A percentile compares a stretch with the other conserved stretches of the same genome.
These are phyloP conservation scores for Pseudocercospora fijiensis DNA, from an alignment of 2,329 filamentous ascomycete species.

Conservation along the genomic window DNA sequence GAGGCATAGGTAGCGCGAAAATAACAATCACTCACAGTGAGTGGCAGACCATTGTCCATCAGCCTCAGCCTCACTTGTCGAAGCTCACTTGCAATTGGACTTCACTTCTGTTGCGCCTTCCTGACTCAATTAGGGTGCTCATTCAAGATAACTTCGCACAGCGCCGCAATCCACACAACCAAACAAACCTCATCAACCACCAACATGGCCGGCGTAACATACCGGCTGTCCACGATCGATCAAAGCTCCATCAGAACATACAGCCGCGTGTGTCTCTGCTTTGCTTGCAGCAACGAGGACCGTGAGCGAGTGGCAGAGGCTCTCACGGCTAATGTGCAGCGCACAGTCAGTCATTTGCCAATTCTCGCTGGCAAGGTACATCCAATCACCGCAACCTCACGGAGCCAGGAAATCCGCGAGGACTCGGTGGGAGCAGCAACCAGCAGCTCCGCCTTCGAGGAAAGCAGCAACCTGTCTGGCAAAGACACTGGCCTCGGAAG, in stretches of 20 bases:
- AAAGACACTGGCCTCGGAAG: neutral
- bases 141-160: neutral
- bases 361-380: constrained; percentile 11
- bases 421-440: neutral
- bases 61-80: neutral
- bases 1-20: neutral
- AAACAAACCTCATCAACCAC: neutral
- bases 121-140: neutral
- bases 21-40: neutral
- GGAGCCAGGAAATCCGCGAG: neutral
- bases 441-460: neutral
- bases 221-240: constrained; percentile 29
- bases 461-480: neutral
- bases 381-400: neutral
- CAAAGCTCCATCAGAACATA: constrained; percentile 21
- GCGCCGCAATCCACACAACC: neutral
- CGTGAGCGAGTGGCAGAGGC: constrained; percentile 7
- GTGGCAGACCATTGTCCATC: neutral
- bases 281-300: constrained; percentile 15
- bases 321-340: constrained; percentile 17
- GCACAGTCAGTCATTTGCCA: constrained; percentile 23
- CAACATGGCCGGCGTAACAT: constrained; percentile 20
- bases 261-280: constrained; percentile 27
- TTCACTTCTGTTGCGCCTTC: neutral
- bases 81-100: neutral